phyloP scores from a whole-genome alignment of 129 eudicot genomes.

The Flaveria brownii region DNA sequence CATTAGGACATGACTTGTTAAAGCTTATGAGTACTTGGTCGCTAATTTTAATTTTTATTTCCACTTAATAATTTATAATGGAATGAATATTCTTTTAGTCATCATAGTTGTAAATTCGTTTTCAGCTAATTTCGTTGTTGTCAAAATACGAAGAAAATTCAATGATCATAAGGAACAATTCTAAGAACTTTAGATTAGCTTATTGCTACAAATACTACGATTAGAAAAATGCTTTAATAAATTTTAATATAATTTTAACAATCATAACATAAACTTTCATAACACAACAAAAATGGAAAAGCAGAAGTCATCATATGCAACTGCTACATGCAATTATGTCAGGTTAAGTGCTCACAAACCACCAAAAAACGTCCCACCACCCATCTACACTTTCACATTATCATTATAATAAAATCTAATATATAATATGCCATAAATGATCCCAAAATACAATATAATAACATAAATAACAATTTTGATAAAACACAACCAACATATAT shows the following conservation, averaged over 20 bases:
- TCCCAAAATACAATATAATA: neutral
- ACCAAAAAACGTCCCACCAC: neutral
- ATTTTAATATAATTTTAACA: neutral
- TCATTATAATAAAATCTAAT: neutral
- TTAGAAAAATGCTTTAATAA: neutral
- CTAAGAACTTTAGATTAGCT: neutral
- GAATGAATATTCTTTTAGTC: too few species aligned
- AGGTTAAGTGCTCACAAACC: constrained; percentile 3
- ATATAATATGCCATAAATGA: neutral
- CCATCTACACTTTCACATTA: neutral
- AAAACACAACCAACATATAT: neutral
- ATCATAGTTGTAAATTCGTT: too few species aligned
- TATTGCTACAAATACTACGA: neutral
- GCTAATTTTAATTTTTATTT: too few species aligned
- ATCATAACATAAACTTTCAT: neutral
- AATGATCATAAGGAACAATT: too few species aligned
- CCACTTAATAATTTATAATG: too few species aligned
- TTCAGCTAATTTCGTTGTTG: too few species aligned
- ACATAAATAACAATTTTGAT: neutral
- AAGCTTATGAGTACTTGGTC: too few species aligned
- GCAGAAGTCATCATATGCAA: neutral
- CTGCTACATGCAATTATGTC: constrained; percentile 6
- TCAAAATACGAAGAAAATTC: too few species aligned
- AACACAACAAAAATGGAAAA: neutral
- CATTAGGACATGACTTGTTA: too few species aligned